phyloP scores from a whole-genome alignment of 202 grass and related monocot genomes.

The Digitaria exilis region DNA sequence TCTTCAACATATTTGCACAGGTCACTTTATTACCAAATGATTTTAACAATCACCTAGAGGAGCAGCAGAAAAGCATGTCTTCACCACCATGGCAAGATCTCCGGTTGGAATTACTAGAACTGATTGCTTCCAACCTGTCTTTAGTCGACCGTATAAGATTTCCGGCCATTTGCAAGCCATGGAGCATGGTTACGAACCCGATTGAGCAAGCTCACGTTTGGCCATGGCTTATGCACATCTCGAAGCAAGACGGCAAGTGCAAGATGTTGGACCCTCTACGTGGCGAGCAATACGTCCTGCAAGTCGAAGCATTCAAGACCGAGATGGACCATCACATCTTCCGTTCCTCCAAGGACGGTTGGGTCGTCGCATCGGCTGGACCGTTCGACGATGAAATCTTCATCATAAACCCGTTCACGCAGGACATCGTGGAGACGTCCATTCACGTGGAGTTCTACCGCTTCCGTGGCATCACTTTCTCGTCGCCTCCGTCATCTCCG shows the following conservation, averaged over 20 bases:
- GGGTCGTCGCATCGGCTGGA: conserved; percentile 10
- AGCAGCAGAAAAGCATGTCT: not conserved
- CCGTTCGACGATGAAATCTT: not conserved
- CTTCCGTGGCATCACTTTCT: not conserved
- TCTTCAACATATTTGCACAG: not conserved
- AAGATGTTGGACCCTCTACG: conserved; percentile 32
- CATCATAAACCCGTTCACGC: conserved; percentile 41
- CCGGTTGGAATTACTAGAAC: conserved; percentile 3
- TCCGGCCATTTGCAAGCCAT: conserved; percentile 27
- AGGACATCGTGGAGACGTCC: not conserved
- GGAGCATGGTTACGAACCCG: not conserved
- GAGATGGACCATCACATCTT: no score
- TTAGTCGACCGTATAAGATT: conserved; percentile 14
- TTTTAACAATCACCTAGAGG: not conserved
- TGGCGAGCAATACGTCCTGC: not conserved
- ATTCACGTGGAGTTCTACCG: not conserved
- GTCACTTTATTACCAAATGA: not conserved
- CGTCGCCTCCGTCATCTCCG: not conserved
- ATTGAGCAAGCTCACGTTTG: conserved; percentile 18
- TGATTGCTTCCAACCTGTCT: conserved; percentile 2
- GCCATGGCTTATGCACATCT: conserved; percentile 38
- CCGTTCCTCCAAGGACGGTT: conserved; percentile 41
- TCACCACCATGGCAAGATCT: conserved; percentile 19
- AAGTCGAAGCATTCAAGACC: conserved; percentile 11
- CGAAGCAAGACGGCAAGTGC: conserved; percentile 2